Percentiles rank a stretch among this genome's conserved stretches.
phyloP scores from a whole-genome alignment of 768 basidiomycete genomes.

The Cytidiella melzeri region DNA sequence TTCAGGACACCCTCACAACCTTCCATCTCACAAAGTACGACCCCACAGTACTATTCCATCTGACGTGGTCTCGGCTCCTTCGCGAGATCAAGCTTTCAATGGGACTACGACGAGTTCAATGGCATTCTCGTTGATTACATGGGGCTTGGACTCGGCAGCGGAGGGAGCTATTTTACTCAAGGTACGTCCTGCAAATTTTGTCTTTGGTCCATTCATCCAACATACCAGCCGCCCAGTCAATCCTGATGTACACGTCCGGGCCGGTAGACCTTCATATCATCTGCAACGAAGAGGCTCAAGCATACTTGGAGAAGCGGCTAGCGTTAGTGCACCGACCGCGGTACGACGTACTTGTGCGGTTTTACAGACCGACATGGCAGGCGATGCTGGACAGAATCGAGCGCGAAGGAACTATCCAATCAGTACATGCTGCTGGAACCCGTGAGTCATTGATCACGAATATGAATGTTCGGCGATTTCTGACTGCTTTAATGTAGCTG shows the following conservation, averaged over 20 bases:
- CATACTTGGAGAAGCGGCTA: conserved; percentile 33
- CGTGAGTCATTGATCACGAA: conserved; percentile 28
- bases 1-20: neutral
- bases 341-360: conserved; percentile 33
- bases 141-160: conserved; percentile 35
- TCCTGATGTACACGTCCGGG: conserved; percentile 17
- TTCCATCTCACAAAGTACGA: neutral
- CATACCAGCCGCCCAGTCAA: conserved; percentile 14
- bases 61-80: neutral
- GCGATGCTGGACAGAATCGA: conserved; percentile 38
- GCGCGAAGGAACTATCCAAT: conserved; percentile 39
- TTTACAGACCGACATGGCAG: conserved; percentile 36
- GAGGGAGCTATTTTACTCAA: conserved; percentile 40
- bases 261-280: conserved; percentile 24
- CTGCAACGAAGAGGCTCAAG: conserved; percentile 38
- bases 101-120: neutral
- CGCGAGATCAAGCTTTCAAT: neutral
- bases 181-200: conserved; percentile 23
- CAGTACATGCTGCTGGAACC: conserved; percentile 42
- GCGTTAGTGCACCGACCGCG: conserved; percentile 33
- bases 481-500: conserved; percentile 26
- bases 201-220: neutral
- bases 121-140: conserved; percentile 38
- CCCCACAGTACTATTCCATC: neutral
- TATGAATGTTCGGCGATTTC: neutral